Conservation (phyloP, 768 basidiomycete species). For the Butyriboletus loyo region DNA sequence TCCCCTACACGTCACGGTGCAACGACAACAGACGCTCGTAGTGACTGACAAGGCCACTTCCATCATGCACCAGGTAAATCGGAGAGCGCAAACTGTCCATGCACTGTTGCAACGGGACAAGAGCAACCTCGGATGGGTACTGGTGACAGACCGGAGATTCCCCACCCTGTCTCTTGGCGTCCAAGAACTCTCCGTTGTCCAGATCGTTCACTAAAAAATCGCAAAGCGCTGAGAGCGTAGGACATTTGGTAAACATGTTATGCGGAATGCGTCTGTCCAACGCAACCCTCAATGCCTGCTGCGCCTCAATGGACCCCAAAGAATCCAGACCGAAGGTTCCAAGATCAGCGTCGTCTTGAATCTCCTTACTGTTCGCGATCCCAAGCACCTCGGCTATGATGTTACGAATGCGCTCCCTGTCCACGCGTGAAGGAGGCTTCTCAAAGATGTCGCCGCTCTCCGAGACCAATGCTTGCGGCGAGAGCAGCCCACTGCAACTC, state of each 20-base stretch:
- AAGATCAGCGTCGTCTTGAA: slow-evolving; percentile 47
- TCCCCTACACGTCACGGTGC: slow-evolving; percentile 55
- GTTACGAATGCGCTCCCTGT: slow-evolving; percentile 29
- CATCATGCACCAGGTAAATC: slow-evolving; percentile 70
- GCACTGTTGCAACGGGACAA: slow-evolving; percentile 39
- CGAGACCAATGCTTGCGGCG: slow-evolving; percentile 41
- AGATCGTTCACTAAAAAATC: slow-evolving; percentile 7
- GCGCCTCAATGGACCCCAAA: slow-evolving; percentile 59
- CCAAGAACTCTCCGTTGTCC: neutral
- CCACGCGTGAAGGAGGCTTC: neutral
- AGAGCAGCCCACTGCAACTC: slow-evolving; percentile 22
- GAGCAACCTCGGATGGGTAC: slow-evolving; percentile 28
- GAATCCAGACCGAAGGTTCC: slow-evolving; percentile 60
- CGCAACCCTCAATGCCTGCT: slow-evolving; percentile 44
- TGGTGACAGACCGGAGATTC: neutral
- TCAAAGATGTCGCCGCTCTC: slow-evolving; percentile 20
- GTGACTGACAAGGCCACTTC: slow-evolving; percentile 58
- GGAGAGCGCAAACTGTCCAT: slow-evolving; percentile 29
- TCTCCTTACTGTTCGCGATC: slow-evolving; percentile 25
- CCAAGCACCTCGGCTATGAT: slow-evolving; percentile 48
- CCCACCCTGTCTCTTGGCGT: neutral
- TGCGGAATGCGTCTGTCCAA: slow-evolving; percentile 43
- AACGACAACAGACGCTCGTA: slow-evolving; percentile 47
- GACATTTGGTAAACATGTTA: slow-evolving; percentile 39
- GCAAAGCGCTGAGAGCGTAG: slow-evolving; percentile 34